A percentile compares a stretch with the other conserved stretches of the same genome.
phyloP scores from a whole-genome alignment of 306 rosid genomes.

The Acmispon strigosus region DNA sequence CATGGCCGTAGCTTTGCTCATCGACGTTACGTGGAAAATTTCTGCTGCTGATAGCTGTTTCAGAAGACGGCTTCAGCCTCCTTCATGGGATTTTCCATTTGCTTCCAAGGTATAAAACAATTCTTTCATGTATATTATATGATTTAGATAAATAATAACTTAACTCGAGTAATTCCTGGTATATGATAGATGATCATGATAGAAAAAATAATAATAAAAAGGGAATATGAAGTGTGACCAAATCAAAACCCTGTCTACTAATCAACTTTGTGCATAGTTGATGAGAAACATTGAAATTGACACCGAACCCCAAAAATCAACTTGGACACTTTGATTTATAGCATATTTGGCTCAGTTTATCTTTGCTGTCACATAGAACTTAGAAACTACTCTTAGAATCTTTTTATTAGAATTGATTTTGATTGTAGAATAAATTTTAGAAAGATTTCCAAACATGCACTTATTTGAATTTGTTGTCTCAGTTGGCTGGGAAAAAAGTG shows the following conservation, averaged over 20 bases:
- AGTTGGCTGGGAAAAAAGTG: constrained; percentile 40
- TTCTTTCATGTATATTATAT: too few relatives aligned
- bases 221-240: too few relatives aligned
- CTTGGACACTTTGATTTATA: background rate
- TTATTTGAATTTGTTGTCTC: background rate
- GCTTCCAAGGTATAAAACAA: constrained; percentile 26
- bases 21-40: constrained; percentile 39
- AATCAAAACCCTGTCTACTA: background rate
- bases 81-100: constrained; percentile 21
- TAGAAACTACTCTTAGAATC: too few relatives aligned
- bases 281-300: background rate
- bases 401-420: too few relatives aligned
- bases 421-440: too few relatives aligned
- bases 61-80: constrained; percentile 5
- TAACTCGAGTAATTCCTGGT: too few relatives aligned
- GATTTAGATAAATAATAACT: too few relatives aligned
- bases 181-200: too few relatives aligned
- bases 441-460: too few relatives aligned
- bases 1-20: constrained; percentile 39
- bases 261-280: background rate
- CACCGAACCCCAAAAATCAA: background rate
- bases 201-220: too few relatives aligned
- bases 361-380: too few relatives aligned
- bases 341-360: too few relatives aligned
- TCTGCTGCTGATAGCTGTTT: constrained; percentile 26